Conservation (phyloP, 345 rosid genomes). For the Aethionema arabicum region DNA sequence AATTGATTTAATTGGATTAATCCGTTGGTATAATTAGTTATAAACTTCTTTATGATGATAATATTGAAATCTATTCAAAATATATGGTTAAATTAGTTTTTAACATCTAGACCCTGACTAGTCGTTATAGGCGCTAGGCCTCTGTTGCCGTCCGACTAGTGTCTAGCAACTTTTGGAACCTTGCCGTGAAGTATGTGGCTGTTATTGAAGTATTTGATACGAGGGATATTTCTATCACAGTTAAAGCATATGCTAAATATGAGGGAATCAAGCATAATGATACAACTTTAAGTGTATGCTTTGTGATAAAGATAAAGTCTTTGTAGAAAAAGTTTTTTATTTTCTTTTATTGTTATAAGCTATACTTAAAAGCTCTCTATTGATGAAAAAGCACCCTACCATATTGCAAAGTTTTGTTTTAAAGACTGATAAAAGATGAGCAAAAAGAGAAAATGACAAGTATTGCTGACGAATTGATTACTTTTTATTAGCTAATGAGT, state of each 20-base stretch:
- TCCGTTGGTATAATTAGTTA: too few relatives aligned
- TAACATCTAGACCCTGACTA: too few relatives aligned
- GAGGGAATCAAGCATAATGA: slow-evolving; percentile 28
- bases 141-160: too few relatives aligned
- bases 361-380: not conserved
- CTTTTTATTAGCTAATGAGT: slow-evolving; percentile 34
- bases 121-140: too few relatives aligned
- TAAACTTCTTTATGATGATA: too few relatives aligned
- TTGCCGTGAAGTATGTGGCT: slow-evolving; percentile 16
- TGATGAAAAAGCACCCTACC: slow-evolving; percentile 34
- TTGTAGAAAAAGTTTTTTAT: slow-evolving; percentile 25
- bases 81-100: too few relatives aligned
- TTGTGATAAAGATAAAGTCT: slow-evolving; percentile 37
- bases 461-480: slow-evolving; percentile 34
- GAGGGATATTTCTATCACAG: slow-evolving; percentile 24
- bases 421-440: slow-evolving; percentile 28
- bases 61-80: too few relatives aligned
- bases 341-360: not conserved
- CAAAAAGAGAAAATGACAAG: slow-evolving; percentile 32
- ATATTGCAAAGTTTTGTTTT: slow-evolving; percentile 36
- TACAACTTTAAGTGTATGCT: slow-evolving; percentile 30
- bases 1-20: too few relatives aligned
- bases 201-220: slow-evolving; percentile 14
- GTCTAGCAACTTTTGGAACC: too few relatives aligned
- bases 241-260: slow-evolving; percentile 29